Conservation (phyloP, 2,329 filamentous ascomycete species). For the Xylariaceae sp. region DNA sequence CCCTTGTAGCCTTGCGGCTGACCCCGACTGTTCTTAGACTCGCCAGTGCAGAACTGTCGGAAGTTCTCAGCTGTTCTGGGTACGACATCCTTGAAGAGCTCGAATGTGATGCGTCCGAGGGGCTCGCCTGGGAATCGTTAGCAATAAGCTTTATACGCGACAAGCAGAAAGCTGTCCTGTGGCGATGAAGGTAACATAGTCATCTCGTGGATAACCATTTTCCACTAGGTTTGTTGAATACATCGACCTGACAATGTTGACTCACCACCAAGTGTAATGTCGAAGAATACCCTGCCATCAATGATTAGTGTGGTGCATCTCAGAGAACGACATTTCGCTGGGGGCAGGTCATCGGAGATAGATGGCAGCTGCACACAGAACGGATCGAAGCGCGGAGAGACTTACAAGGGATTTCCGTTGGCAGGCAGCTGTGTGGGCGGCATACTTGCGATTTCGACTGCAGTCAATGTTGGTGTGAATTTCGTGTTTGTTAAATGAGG, state of each 20-base stretch:
- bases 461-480: neutral
- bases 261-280: constrained; percentile 75
- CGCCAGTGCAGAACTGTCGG: constrained; percentile 93
- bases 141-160: constrained; percentile 1
- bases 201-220: neutral
- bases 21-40: constrained; percentile 75
- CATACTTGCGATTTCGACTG: constrained; percentile 23
- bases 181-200: neutral
- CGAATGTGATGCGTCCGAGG: constrained; percentile 82
- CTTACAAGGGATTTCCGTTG: constrained; percentile 44
- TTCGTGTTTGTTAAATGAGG: neutral
- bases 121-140: constrained; percentile 64
- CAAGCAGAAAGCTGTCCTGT: neutral
- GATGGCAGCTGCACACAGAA: neutral
- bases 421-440: constrained; percentile 38
- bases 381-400: constrained; percentile 18
- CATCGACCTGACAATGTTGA: constrained; percentile 13
- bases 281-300: constrained; percentile 62
- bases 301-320: neutral
- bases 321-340: neutral
- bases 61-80: constrained; percentile 96
- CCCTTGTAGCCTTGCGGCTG: constrained; percentile 91
- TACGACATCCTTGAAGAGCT: constrained; percentile 81
- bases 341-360: neutral
- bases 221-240: neutral